A percentile compares a stretch with the other conserved stretches of the same genome.
Evolutionary conservation across 2,329 filamentous ascomycete genomes (phyloP).

Genomic region (Aureobasidium uvarum): DNA sequence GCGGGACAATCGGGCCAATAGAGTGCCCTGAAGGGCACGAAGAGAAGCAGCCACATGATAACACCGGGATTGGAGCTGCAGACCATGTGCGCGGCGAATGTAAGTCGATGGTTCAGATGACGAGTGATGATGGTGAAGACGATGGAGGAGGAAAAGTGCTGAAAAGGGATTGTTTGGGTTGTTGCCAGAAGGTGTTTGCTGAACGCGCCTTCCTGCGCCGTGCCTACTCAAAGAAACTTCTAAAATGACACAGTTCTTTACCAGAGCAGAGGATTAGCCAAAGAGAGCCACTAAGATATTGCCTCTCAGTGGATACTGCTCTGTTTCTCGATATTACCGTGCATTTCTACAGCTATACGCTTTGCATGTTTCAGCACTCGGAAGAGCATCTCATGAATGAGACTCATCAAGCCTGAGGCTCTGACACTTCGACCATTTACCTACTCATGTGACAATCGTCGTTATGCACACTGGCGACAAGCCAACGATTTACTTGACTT

Average conservation of each 20-base stretch:
- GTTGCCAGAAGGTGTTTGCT: too few relatives aligned
- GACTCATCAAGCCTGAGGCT: background rate
- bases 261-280: background rate
- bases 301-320: background rate
- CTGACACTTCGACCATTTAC: background rate
- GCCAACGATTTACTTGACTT: background rate
- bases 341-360: background rate
- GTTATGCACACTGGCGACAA: background rate
- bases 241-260: too few relatives aligned
- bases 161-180: background rate
- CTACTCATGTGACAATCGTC: background rate
- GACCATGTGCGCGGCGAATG: background rate
- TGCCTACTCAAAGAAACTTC: too few relatives aligned
- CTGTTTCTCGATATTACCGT: background rate
- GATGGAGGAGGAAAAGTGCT: background rate
- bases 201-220: too few relatives aligned
- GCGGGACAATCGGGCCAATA: background rate
- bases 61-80: background rate
- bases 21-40: background rate
- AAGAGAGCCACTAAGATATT: background rate
- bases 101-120: background rate
- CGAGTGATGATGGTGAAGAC: background rate
- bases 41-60: constrained; percentile 5
- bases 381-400: background rate
- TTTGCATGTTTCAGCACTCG: background rate